Conservation (phyloP, 495 filamentous ascomycete genomes). For the Talaromyces borbonicus region DNA sequence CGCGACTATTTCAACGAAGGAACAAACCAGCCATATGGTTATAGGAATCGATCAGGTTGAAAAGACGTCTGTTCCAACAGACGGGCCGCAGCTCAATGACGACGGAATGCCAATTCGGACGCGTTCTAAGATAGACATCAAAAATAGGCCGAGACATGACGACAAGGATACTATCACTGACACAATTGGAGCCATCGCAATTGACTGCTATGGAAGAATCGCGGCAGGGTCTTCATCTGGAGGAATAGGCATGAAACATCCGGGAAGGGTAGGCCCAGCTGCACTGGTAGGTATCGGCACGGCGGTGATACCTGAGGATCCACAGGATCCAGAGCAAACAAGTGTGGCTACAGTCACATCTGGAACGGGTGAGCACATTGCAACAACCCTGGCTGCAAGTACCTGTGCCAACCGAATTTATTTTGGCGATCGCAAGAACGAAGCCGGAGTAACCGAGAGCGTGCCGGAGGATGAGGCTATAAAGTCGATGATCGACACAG, state of each 20-base stretch:
- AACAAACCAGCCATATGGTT: neutral
- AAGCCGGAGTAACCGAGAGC: constrained; percentile 49
- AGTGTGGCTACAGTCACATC: constrained; percentile 74
- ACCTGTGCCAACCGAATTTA: constrained; percentile 71
- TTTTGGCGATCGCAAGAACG: constrained; percentile 47
- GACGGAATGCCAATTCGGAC: neutral
- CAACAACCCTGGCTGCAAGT: constrained; percentile 73
- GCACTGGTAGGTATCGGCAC: constrained; percentile 88
- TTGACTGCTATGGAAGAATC: constrained; percentile 77
- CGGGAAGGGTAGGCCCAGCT: constrained; percentile 81
- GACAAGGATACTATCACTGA: constrained; percentile 58
- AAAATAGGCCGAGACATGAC: neutral
- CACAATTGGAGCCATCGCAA: constrained; percentile 89
- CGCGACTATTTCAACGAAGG: neutral
- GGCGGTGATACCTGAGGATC: constrained; percentile 64
- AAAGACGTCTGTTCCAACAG: neutral
- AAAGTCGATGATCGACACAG: constrained; percentile 56
- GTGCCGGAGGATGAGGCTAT: constrained; percentile 65
- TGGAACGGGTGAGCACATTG: constrained; percentile 96
- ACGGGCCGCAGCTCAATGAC: neutral
- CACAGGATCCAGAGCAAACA: constrained; percentile 47
- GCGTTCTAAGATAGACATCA: neutral
- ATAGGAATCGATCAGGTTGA: neutral
- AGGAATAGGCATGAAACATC: constrained; percentile 98
- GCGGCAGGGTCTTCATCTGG: constrained; percentile 96